Evolutionary conservation across 1,139 yeast species (phyloP).

Genomic region (Geotrichum europaeum): DNA sequence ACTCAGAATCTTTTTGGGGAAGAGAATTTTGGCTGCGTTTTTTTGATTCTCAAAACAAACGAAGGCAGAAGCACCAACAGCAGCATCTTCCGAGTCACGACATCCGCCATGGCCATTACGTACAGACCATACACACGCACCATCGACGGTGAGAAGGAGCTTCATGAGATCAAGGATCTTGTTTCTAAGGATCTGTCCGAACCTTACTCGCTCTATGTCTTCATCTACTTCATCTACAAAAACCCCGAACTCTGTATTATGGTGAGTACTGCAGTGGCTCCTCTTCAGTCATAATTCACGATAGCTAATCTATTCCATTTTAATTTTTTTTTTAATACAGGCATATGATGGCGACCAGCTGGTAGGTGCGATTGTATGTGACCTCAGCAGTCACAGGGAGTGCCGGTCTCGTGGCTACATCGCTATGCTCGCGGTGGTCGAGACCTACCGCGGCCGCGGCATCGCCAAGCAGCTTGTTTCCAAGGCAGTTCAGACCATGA

Average conservation of each 20-base stretch:
- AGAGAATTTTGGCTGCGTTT: no score
- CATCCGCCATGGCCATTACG: conserved; percentile 1
- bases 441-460: conserved; percentile 65
- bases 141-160: conserved; percentile 29
- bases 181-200: conserved; percentile 61
- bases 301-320: neutral
- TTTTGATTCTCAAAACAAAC: neutral
- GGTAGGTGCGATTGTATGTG: conserved; percentile 81
- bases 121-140: conserved; percentile 26
- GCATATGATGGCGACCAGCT: conserved; percentile 35
- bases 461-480: conserved; percentile 70
- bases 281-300: neutral
- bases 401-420: conserved; percentile 75
- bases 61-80: neutral
- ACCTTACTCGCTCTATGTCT: conserved; percentile 68
- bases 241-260: conserved; percentile 61
- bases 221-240: conserved; percentile 59
- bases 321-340: conserved; percentile 11
- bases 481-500: conserved; percentile 62
- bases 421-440: conserved; percentile 89
- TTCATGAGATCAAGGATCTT: conserved; percentile 38
- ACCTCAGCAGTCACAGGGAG: conserved; percentile 70
- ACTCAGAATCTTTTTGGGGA: neutral
- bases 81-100: neutral
- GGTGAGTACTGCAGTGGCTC: conserved; percentile 32